Evolutionary conservation across 495 filamentous ascomycete species (phyloP).

Genomic region (Penicillium waksmanii): DNA sequence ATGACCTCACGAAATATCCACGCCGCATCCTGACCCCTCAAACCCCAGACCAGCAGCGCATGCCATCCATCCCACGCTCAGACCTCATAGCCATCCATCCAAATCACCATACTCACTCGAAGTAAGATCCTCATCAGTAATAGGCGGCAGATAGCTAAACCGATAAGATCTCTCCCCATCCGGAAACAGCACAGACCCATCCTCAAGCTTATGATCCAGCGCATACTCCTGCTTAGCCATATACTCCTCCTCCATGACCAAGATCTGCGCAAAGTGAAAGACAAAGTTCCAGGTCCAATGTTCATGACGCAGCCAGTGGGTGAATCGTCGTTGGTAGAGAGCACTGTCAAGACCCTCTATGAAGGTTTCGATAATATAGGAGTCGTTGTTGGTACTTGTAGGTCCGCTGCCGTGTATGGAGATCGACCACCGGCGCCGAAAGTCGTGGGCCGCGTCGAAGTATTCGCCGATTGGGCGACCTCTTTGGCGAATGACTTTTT

Average conservation of each 20-base stretch:
- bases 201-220: conserved; percentile 11
- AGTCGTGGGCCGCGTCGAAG: conserved; percentile 11
- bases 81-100: background rate
- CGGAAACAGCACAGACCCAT: conserved; percentile 21
- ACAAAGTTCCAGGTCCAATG: conserved; percentile 18
- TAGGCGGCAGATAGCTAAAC: conserved; percentile 15
- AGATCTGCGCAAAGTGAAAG: conserved; percentile 10
- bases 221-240: conserved; percentile 24
- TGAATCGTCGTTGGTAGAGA: conserved; percentile 20
- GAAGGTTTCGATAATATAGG: conserved; percentile 8
- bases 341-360: conserved; percentile 16
- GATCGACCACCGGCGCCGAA: conserved; percentile 2
- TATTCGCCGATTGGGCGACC: conserved; percentile 16
- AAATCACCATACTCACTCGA: conserved; percentile 9
- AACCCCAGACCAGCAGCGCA: background rate
- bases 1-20: too few relatives aligned
- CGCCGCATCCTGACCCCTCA: too few relatives aligned
- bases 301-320: conserved; percentile 16
- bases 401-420: too few relatives aligned
- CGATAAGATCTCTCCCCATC: conserved; percentile 13
- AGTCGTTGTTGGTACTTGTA: background rate
- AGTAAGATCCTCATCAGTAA: conserved; percentile 24
- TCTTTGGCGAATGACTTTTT: conserved; percentile 13
- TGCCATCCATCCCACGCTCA: background rate
- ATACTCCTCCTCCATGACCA: conserved; percentile 20